phyloP scores from a whole-genome alignment of 129 eudicot species.

The Cynara cardunculus region DNA sequence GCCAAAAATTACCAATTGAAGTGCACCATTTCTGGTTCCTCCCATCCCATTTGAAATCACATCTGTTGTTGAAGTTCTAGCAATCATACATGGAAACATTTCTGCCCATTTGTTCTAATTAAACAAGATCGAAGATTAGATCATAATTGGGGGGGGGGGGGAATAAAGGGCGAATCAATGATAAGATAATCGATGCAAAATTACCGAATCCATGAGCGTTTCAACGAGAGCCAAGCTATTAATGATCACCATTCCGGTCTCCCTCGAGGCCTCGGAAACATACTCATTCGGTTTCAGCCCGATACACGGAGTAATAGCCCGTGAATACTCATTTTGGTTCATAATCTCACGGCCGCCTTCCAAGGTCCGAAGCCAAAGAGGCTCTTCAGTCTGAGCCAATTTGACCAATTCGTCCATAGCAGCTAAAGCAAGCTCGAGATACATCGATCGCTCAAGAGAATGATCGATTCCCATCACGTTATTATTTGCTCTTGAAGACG shows the following conservation, averaged over 20 bases:
- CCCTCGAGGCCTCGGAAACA: slow-evolving; percentile 79
- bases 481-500: slow-evolving; percentile 38
- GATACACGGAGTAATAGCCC: slow-evolving; percentile 59
- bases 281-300: slow-evolving; percentile 78
- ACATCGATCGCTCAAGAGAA: slow-evolving; percentile 82
- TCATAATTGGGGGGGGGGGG: background rate
- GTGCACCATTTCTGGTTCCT: slow-evolving; percentile 97
- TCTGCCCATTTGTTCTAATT: slow-evolving; percentile 90
- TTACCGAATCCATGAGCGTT: slow-evolving; percentile 90
- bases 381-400: slow-evolving; percentile 86
- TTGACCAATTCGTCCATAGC: slow-evolving; percentile 91
- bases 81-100: slow-evolving; percentile 92
- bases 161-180: background rate
- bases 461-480: slow-evolving; percentile 54
- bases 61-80: slow-evolving; percentile 85
- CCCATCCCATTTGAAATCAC: slow-evolving; percentile 98
- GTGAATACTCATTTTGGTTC: slow-evolving; percentile 67
- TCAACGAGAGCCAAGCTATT: slow-evolving; percentile 95
- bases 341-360: slow-evolving; percentile 73
- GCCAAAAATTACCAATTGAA: slow-evolving; percentile 71
- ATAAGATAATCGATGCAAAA: background rate
- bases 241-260: slow-evolving; percentile 94
- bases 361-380: slow-evolving; percentile 65
- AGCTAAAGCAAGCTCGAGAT: slow-evolving; percentile 81
- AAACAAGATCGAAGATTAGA: slow-evolving; percentile 9